Conservation (phyloP, 2,329 filamentous ascomycete species). For the Scytalidium lignicola region DNA sequence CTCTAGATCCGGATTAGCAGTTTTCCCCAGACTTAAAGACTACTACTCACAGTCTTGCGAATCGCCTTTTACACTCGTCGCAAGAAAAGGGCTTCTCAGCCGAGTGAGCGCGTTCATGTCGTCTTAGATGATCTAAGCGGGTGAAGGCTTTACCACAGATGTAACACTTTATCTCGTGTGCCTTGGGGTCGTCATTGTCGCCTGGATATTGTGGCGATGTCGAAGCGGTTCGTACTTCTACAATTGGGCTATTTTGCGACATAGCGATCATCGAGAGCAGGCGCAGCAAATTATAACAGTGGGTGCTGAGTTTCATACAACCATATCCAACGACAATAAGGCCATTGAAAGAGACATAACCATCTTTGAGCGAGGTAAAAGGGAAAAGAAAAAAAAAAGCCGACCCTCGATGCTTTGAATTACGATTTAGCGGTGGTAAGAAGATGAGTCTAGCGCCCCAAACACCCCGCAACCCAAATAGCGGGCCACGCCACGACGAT, state of each 20-base stretch:
- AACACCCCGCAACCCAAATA: no score
- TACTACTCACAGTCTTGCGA: constrained; percentile 2
- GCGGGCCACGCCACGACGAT: no score
- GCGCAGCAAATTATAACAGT: no score
- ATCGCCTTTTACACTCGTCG: constrained; percentile 4
- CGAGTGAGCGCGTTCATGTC: constrained; percentile 52
- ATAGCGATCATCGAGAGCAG: no score
- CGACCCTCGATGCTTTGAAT: no score
- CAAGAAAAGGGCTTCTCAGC: constrained; percentile 38
- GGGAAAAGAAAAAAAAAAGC: no score
- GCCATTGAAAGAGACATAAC: no score
- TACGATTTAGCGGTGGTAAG: no score
- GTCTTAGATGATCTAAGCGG: constrained; percentile 51
- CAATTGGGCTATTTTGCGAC: constrained; percentile 1
- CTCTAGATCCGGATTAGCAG: constrained; percentile 1
- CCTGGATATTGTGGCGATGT: neutral
- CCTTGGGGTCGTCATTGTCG: neutral
- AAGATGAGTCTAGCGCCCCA: no score
- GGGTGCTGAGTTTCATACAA: no score
- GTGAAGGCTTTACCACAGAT: constrained; percentile 34
- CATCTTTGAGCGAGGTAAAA: no score
- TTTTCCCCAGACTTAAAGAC: neutral
- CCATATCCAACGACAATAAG: no score
- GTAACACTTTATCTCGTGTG: constrained; percentile 4
- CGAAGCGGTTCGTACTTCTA: neutral